These are phyloP conservation scores for Plasmodium billcollinsi DNA, from an alignment of 169 alveolate genomes.

Conservation along the genomic window DNA sequence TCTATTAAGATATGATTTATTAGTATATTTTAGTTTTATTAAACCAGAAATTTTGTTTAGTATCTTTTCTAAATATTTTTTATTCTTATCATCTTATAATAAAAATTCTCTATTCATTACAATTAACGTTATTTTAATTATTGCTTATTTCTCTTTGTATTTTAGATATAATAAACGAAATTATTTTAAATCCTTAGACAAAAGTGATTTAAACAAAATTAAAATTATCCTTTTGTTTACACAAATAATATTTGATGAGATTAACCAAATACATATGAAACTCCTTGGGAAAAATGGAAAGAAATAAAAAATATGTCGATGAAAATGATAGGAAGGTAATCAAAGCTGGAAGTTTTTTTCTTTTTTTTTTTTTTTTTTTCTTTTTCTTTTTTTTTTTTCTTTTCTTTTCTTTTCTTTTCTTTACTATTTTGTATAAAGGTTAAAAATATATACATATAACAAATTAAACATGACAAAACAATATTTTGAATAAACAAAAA, in stretches of 20 bases:
- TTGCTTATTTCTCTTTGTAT: constrained; percentile 16
- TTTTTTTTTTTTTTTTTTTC: no score
- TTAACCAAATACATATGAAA: constrained; percentile 42
- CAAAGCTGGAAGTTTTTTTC: no score
- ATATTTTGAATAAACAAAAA: no score
- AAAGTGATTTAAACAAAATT: constrained; percentile 55
- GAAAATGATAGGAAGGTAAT: background rate
- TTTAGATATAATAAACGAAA: constrained; percentile 41
- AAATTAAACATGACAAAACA: no score
- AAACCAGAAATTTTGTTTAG: constrained; percentile 56
- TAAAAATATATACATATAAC: no score
- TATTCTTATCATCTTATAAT: constrained; percentile 53
- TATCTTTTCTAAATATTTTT: constrained; percentile 60
- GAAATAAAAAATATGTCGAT: background rate
- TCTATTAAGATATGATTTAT: constrained; percentile 52
- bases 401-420: no score
- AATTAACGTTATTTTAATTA: constrained; percentile 15
- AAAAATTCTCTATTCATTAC: constrained; percentile 69
- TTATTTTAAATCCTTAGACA: constrained; percentile 56
- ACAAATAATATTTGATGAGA: constrained; percentile 61
- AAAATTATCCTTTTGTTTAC: constrained; percentile 56
- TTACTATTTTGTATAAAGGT: no score
- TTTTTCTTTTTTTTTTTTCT: no score
- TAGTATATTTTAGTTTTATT: constrained; percentile 61
- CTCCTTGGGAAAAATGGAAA: constrained; percentile 25